phyloP scores from a whole-genome alignment of 208 protist species.

The Trypanosoma platydactyli region DNA sequence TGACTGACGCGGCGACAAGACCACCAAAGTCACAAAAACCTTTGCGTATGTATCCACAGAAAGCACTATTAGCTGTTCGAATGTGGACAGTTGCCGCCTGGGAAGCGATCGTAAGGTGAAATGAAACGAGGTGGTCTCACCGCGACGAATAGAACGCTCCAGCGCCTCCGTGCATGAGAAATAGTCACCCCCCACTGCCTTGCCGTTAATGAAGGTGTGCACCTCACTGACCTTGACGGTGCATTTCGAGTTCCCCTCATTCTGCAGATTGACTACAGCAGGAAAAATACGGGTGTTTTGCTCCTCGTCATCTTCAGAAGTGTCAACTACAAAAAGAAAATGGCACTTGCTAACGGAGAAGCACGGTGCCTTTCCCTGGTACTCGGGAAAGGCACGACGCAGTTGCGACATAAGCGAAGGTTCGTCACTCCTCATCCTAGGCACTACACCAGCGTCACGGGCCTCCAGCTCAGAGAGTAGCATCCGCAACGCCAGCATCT shows the following conservation, averaged over 20 bases:
- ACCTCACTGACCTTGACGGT: conserved; percentile 58
- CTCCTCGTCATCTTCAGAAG: conserved; percentile 11
- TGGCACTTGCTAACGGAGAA: conserved; percentile 50
- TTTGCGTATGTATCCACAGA: conserved; percentile 61
- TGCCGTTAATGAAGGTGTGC: conserved; percentile 73
- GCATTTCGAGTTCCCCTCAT: conserved; percentile 53
- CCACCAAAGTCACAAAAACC: conserved; percentile 68
- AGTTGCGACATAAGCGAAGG: conserved; percentile 57
- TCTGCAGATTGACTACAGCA: conserved; percentile 53
- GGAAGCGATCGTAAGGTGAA: conserved; percentile 48
- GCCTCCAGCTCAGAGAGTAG: conserved; percentile 65
- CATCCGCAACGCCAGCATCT: conserved; percentile 66
- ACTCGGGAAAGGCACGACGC: conserved; percentile 50
- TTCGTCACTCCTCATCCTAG: conserved; percentile 59
- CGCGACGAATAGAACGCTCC: conserved; percentile 48
- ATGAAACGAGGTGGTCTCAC: conserved; percentile 62
- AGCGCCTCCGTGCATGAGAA: conserved; percentile 37
- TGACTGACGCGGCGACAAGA: conserved; percentile 62
- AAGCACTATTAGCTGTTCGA: conserved; percentile 77
- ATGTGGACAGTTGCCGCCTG: conserved; percentile 46
- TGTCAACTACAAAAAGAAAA: conserved; percentile 58
- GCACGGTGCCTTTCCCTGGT: conserved; percentile 56
- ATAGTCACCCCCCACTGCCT: conserved; percentile 49
- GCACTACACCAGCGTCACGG: conserved; percentile 41
- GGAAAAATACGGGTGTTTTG: conserved; percentile 25